Evolutionary conservation across 129 eudicot genomes (phyloP).

Genomic region (Chrysanthemum lavandulifolium): DNA sequence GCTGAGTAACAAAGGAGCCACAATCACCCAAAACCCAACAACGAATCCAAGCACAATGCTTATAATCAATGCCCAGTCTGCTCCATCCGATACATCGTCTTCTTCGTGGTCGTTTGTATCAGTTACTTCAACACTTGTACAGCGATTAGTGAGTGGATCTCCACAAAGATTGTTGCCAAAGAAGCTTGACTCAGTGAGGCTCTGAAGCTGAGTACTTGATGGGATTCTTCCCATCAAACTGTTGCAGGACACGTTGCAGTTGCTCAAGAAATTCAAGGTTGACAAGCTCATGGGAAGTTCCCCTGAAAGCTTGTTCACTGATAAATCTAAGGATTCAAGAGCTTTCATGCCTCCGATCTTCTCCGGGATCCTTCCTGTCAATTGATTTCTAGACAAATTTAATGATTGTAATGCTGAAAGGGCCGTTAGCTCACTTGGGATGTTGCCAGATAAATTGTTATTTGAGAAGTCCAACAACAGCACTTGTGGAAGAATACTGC

Average conservation of each 20-base stretch:
- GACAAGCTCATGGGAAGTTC: no score
- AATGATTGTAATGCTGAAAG: neutral
- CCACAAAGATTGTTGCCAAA: no score
- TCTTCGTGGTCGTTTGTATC: neutral
- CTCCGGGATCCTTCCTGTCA: neutral
- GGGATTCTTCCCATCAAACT: no score
- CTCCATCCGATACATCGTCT: neutral
- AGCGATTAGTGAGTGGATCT: no score
- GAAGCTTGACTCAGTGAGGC: no score
- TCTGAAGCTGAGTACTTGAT: no score
- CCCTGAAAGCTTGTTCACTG: no score
- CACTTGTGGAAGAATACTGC: no score
- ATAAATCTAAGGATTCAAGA: neutral
- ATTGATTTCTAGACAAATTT: neutral
- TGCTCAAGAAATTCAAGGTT: no score
- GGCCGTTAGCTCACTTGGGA: neutral
- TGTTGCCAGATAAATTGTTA: no score
- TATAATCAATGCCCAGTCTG: conserved; percentile 15
- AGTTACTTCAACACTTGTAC: neutral
- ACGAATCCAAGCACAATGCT: conserved; percentile 11
- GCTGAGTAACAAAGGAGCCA: conserved; percentile 16
- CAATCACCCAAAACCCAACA: conserved; percentile 11
- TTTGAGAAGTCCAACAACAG: no score
- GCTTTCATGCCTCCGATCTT: neutral
- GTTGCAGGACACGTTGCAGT: no score